phyloP scores from a whole-genome alignment of 257 asterid genomes.

The Buddleja alternifolia region DNA sequence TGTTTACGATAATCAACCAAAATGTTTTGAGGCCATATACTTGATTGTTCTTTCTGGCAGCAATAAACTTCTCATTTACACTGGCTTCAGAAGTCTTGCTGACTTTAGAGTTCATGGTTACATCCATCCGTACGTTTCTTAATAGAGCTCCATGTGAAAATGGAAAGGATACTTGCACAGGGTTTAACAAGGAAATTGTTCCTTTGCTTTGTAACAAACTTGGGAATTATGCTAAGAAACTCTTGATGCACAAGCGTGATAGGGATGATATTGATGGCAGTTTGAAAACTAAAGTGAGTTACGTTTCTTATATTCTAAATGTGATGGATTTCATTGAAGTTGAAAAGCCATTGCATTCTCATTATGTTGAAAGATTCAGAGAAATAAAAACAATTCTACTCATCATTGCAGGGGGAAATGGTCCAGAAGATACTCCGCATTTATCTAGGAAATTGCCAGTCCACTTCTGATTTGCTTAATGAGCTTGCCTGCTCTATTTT shows the following conservation, averaged over 20 bases:
- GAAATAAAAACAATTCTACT: conserved; percentile 22
- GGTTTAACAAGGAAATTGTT: conserved; percentile 50
- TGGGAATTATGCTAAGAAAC: conserved; percentile 62
- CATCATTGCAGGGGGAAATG: conserved; percentile 72
- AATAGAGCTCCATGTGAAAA: conserved; percentile 42
- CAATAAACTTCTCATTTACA: conserved; percentile 61
- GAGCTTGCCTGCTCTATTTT: conserved; percentile 74
- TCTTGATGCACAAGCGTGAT: conserved; percentile 70
- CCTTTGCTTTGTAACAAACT: conserved; percentile 63
- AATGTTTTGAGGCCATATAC: conserved; percentile 25
- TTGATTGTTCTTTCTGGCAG: conserved; percentile 50
- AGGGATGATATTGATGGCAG: conserved; percentile 48
- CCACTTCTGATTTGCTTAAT: conserved; percentile 64
- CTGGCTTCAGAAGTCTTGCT: conserved; percentile 78
- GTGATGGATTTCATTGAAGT: conserved; percentile 19
- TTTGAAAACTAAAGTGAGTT: conserved; percentile 61
- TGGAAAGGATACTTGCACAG: conserved; percentile 42
- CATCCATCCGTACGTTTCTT: conserved; percentile 59
- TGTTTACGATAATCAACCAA: conserved; percentile 3
- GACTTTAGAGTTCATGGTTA: conserved; percentile 54
- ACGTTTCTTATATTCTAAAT: conserved; percentile 26
- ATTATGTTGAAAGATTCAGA: conserved; percentile 15
- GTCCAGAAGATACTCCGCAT: conserved; percentile 80
- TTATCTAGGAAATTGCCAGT: conserved; percentile 63
- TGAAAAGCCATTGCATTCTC: conserved; percentile 15